Base-by-base conservation (phyloP, 805 yeast species). In the Metschnikowia anglica region DNA sequence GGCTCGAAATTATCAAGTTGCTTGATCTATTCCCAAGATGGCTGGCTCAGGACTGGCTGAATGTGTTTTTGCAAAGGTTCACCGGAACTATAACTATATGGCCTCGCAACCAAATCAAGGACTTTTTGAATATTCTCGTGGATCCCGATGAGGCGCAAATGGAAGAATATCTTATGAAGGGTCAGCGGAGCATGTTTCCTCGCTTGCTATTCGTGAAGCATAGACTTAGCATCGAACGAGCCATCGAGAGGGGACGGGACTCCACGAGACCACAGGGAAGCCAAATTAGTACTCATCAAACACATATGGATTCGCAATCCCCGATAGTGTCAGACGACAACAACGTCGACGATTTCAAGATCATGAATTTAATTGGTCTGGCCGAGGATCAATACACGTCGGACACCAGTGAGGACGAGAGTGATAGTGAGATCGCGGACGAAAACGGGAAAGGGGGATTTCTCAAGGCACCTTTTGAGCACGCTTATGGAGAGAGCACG, bases 31-130 rank as follows among this genome's bases (percentile, higher is more conserved):
- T 84, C 35, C 95, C 95, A 2, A 76, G 76, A 46, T 59, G 84
- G 32, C 62, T 81, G 67, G 83, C 83, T 52, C 88, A 81, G 59
- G 93, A 85, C 61, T 86, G 91, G 91, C 82, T 87, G 50, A 80
- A 77, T 54, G 73, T 85, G 13, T 85, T 86, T 74, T 63, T 86
- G 21, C 95, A 85, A 64, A 67, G 74, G 45, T 85, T 86, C 56
- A 77, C 82, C 34, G 95, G 95, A 1, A 74, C 86, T 0, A 80
- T 85, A 9, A 86, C 93, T 0, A 70, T 85, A 16, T 85, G 88
- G 81, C 93, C 93, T 2, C 75, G 81, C 50, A 76, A 81, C 48
- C 66, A 66, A 26, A 58, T 83, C 10, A 60, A 59, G 25, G 93
- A 86, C 56, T 80, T 83, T 49, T 71, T 70, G 65, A 72, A 80